Evolutionary conservation across 1,284 basidiomycete genomes (phyloP).

Genomic region (Rhodotorula sp.): DNA sequence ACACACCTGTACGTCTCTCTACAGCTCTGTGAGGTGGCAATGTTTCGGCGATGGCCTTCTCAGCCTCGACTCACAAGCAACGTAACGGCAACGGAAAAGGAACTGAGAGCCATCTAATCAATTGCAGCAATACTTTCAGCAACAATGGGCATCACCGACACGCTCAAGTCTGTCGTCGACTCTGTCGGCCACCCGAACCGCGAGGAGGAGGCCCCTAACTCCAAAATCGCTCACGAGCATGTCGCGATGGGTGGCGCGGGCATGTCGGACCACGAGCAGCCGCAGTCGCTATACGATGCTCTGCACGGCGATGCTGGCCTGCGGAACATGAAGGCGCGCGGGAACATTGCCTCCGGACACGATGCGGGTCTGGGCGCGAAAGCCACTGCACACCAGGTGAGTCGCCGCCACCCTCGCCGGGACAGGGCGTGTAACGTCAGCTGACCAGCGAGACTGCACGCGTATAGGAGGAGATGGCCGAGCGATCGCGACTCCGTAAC

Average conservation of each 20-base stretch:
- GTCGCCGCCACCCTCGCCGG: not conserved
- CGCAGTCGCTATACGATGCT: conserved; percentile 2
- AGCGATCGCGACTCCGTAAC: conserved; percentile 25
- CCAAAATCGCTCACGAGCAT: conserved; percentile 9
- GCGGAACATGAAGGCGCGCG: conserved; percentile 7
- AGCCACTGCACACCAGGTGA: conserved; percentile 20
- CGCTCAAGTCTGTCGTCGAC: conserved; percentile 2
- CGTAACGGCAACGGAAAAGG: too few species aligned
- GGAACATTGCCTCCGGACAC: conserved; percentile 18
- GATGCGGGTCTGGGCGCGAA: conserved; percentile 24
- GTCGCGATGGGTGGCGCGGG: conserved; percentile 15
- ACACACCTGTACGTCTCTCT: not conserved
- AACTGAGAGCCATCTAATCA: not conserved
- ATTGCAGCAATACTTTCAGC: not conserved
- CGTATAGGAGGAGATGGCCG: conserved; percentile 29
- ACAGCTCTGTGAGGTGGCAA: not conserved
- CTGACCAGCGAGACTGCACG: not conserved
- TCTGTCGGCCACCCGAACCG: conserved; percentile 18
- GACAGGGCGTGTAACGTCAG: not conserved
- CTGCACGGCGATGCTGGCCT: conserved; percentile 8
- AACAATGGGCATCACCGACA: conserved; percentile 13
- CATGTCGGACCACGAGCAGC: conserved; percentile 9
- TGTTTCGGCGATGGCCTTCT: not conserved
- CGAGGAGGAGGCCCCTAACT: not conserved
- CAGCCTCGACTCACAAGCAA: too few species aligned